These are phyloP conservation scores for Setaria viridis DNA, from an alignment of 202 grass and related monocot genomes.

Conservation along the genomic window DNA sequence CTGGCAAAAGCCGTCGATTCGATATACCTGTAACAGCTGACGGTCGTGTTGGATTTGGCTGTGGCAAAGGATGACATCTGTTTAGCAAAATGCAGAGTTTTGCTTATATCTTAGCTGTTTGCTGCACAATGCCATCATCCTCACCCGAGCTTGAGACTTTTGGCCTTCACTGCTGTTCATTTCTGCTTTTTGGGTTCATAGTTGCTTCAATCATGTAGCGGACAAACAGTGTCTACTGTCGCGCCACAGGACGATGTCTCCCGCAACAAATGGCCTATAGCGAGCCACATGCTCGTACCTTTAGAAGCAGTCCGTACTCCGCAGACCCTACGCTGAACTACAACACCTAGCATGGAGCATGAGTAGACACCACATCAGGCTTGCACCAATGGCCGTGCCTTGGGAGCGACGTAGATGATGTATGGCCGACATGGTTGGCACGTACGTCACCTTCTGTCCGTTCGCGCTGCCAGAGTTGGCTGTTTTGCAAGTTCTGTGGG, in stretches of 20 bases:
- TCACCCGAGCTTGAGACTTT: background rate
- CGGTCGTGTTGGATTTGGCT: background rate
- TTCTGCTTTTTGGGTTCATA: background rate
- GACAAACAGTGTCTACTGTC: background rate
- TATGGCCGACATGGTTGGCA: background rate
- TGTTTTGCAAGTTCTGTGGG: too few relatives aligned
- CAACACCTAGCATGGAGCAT: background rate
- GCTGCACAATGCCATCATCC: background rate
- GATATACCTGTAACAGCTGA: background rate
- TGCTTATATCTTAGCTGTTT: background rate
- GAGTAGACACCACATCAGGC: background rate
- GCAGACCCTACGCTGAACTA: background rate
- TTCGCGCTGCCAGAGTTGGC: background rate
- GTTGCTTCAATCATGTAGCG: background rate
- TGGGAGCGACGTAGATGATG: background rate
- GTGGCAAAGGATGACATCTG: background rate
- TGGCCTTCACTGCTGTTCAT: background rate
- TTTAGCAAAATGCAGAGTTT: background rate
- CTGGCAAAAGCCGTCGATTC: slow-evolving; percentile 6
- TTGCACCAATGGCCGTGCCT: background rate
- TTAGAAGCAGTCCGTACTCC: background rate
- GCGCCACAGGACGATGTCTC: background rate
- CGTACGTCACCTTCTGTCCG: background rate
- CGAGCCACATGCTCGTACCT: background rate
- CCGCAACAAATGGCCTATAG: background rate